A percentile compares a stretch with the other conserved stretches of the same genome.
Evolutionary conservation across 1,284 basidiomycete genomes (phyloP).

Genomic region (Trametes pubescens): DNA sequence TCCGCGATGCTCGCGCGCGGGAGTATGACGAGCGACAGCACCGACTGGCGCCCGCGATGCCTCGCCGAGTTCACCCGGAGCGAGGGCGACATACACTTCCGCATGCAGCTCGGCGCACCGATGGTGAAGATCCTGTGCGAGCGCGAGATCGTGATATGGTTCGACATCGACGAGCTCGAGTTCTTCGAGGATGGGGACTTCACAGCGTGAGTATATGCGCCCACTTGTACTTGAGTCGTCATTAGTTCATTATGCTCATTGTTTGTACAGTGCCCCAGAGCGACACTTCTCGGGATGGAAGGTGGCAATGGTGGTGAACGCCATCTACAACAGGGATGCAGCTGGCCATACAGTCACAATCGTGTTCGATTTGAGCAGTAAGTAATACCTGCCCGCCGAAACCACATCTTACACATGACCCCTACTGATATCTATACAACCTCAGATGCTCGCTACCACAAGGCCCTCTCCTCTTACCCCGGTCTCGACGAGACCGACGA

Average conservation of each 20-base stretch:
- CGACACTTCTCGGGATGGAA: conserved; percentile 38
- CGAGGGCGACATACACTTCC: conserved; percentile 35
- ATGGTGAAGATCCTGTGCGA: conserved; percentile 42
- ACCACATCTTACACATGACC: no score
- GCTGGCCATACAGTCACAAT: conserved; percentile 36
- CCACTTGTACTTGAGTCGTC: no score
- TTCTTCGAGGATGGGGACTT: conserved; percentile 40
- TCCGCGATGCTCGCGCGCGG: conserved; percentile 39
- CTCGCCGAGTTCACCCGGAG: conserved; percentile 41
- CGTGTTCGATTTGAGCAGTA: conserved; percentile 39
- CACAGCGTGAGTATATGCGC: conserved; percentile 22
- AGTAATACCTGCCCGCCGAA: conserved; percentile 12
- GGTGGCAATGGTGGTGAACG: conserved; percentile 44
- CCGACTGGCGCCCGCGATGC: conserved; percentile 30
- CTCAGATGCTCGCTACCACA: conserved; percentile 42
- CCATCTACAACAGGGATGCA: conserved; percentile 33
- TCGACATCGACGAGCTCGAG: conserved; percentile 40
- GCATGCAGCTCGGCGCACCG: conserved; percentile 41
- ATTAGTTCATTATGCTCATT: background rate
- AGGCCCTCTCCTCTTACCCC: conserved; percentile 38
- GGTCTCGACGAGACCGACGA: conserved; percentile 33
- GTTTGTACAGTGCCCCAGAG: conserved; percentile 14
- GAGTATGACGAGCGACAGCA: conserved; percentile 6
- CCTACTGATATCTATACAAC: background rate
- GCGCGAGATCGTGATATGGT: conserved; percentile 43